Conservation (phyloP, 257 asterid genomes). For the Coffea eugenioides region DNA sequence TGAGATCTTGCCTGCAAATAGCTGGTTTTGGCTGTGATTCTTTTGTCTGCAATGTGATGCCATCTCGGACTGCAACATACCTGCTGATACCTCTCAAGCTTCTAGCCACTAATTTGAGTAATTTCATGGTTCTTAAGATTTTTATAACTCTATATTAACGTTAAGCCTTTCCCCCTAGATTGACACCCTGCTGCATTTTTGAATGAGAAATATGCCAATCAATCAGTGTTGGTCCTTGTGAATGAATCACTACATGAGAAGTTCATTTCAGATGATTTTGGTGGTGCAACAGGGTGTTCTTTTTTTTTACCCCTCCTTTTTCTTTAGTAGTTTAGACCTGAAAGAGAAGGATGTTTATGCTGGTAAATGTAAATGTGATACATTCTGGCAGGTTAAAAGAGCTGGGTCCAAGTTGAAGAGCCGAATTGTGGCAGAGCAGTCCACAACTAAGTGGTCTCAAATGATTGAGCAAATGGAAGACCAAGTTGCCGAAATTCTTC, state of each 20-base stretch:
- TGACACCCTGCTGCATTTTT: background rate
- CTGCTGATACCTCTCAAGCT: no score
- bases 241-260: background rate
- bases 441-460: constrained; percentile 75
- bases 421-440: constrained; percentile 84
- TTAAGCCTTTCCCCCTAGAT: background rate
- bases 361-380: background rate
- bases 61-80: no score
- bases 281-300: background rate
- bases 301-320: background rate
- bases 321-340: background rate
- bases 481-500: constrained; percentile 66
- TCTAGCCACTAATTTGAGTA: background rate
- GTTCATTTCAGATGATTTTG: background rate
- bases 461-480: constrained; percentile 93
- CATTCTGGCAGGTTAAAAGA: constrained; percentile 61
- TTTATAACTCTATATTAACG: background rate
- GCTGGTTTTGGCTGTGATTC: no score
- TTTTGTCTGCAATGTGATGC: no score
- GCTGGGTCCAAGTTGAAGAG: constrained; percentile 82
- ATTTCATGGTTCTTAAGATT: background rate
- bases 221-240: background rate
- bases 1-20: no score
- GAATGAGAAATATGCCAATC: background rate
- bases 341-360: background rate